A percentile compares a stretch with the other conserved stretches of the same genome.
Evolutionary conservation across 441 rosid genomes (phyloP).

Genomic region (Francoa sonchifolia): DNA sequence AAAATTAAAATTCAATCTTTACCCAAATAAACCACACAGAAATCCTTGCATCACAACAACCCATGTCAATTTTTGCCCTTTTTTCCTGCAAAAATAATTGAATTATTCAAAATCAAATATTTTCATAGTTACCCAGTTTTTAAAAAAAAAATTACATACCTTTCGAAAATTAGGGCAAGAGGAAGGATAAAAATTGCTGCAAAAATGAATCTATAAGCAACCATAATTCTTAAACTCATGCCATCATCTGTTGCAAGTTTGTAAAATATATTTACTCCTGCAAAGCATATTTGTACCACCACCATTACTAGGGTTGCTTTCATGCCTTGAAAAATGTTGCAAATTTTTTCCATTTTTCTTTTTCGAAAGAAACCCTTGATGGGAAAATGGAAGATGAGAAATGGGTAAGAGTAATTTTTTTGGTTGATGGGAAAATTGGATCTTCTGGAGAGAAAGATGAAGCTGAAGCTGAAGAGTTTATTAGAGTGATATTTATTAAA

Average conservation of each 20-base stretch:
- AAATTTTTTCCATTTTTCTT: neutral
- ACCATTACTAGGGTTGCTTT: conserved; percentile 26
- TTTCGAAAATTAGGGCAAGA: conserved; percentile 28
- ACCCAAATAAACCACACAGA: conserved; percentile 24
- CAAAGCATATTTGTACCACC: conserved; percentile 20
- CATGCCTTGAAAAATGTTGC: neutral
- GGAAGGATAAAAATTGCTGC: conserved; percentile 30
- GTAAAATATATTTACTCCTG: conserved; percentile 24
- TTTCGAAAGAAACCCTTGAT: neutral
- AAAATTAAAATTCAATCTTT: neutral
- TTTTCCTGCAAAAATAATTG: conserved; percentile 3
- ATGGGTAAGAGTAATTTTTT: too few relatives aligned
- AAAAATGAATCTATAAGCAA: conserved; percentile 31
- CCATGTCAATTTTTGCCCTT: conserved; percentile 17
- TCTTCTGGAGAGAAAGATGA: too few relatives aligned
- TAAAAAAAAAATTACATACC: conserved; percentile 11
- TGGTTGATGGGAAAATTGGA: too few relatives aligned
- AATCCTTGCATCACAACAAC: conserved; percentile 15
- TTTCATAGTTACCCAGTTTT: neutral
- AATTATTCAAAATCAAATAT: neutral
- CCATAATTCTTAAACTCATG: conserved; percentile 24
- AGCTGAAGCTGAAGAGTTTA: too few relatives aligned
- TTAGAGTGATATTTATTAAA: too few relatives aligned
- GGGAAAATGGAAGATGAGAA: too few relatives aligned
- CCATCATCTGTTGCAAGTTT: conserved; percentile 29